A percentile compares a stretch with the other conserved stretches of the same genome.
Conservation (phyloP, 345 rosid species). For the Melaleuca quinquenervia region DNA sequence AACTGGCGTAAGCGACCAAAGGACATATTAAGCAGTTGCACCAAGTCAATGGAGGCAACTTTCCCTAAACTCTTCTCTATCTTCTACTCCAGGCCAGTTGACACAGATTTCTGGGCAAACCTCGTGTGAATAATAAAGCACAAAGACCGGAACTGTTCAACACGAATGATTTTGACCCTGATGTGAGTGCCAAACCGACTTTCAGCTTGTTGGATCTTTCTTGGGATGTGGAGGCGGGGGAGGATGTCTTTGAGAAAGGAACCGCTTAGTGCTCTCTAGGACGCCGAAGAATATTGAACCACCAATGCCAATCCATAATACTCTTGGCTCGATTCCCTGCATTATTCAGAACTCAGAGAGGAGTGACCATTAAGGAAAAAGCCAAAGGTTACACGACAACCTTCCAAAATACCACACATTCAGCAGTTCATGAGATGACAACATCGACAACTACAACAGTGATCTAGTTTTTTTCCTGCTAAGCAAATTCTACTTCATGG, state of each 20-base stretch:
- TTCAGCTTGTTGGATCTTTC: background rate
- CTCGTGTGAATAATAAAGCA: background rate
- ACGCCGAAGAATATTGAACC: conserved; percentile 89
- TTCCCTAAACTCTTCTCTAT: background rate
- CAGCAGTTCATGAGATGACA: background rate
- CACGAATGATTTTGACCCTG: background rate
- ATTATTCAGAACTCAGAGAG: background rate
- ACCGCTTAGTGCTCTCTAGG: conserved; percentile 69
- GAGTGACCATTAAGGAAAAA: background rate
- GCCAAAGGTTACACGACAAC: background rate
- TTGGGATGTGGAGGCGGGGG: background rate
- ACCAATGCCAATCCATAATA: conserved; percentile 87
- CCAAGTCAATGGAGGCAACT: background rate
- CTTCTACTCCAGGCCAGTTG: background rate
- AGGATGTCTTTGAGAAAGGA: conserved; percentile 50
- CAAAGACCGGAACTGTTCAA: background rate
- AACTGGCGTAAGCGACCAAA: background rate
- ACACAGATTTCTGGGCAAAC: background rate
- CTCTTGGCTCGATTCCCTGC: conserved; percentile 87
- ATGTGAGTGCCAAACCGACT: background rate
- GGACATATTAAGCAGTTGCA: background rate
- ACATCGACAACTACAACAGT: background rate
- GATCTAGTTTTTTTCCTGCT: background rate
- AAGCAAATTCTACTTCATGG: background rate
- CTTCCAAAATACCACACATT: background rate